Conservation (phyloP, 768 basidiomycete genomes). For the Tricholoma terreum region DNA sequence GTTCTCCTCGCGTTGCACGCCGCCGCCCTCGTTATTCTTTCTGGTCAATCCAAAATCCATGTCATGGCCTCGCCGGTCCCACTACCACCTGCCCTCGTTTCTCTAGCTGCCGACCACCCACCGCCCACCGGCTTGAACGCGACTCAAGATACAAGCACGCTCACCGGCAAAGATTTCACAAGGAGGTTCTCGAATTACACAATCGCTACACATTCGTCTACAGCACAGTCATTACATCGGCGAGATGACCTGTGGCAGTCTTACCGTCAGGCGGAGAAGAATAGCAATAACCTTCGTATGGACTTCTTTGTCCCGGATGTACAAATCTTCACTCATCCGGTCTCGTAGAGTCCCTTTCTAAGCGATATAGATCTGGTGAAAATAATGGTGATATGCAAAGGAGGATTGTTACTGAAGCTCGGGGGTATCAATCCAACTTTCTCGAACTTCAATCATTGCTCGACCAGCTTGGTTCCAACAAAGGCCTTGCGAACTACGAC, state of each 20-base stretch:
- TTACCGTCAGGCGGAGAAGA: conserved; percentile 3
- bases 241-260: background rate
- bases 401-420: conserved; percentile 33
- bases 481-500: conserved; percentile 54
- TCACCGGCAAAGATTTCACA: background rate
- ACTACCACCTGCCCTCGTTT: conserved; percentile 22
- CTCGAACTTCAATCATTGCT: conserved; percentile 30
- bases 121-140: conserved; percentile 22
- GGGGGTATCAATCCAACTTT: conserved; percentile 32
- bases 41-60: conserved; percentile 23
- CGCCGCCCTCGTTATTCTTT: conserved; percentile 34
- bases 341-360: conserved; percentile 30
- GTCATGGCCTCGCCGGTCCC: conserved; percentile 39
- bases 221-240: background rate
- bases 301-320: background rate
- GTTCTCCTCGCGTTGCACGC: conserved; percentile 40
- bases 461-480: conserved; percentile 36
- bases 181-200: too few relatives aligned
- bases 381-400: conserved; percentile 35
- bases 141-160: background rate
- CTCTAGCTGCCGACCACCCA: background rate
- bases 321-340: background rate
- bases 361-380: conserved; percentile 25
- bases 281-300: conserved; percentile 30
- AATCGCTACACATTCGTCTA: background rate